Evolutionary conservation across 2,329 filamentous ascomycete genomes (phyloP).

Genomic region (Trichophyton verrucosum): DNA sequence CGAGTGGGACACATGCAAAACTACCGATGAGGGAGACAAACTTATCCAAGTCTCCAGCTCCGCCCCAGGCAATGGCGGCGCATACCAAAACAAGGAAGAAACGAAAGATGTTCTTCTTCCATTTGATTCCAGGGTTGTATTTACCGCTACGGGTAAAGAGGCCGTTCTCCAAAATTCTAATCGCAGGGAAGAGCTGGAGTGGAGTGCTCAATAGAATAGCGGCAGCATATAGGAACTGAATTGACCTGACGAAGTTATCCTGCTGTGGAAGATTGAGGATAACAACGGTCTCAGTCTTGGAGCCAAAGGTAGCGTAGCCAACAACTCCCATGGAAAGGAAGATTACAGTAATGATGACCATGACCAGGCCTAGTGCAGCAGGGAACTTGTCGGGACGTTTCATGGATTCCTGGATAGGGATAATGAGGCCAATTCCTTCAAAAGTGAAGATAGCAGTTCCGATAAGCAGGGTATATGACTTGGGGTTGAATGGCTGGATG

Average conservation of each 20-base stretch:
- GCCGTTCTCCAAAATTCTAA: constrained; percentile 89
- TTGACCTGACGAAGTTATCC: constrained; percentile 83
- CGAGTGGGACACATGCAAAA: constrained; percentile 92
- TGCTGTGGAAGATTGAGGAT: constrained; percentile 94
- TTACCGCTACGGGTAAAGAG: constrained; percentile 90
- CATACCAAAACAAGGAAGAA: constrained; percentile 86
- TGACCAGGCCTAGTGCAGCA: constrained; percentile 72
- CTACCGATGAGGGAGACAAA: constrained; percentile 93
- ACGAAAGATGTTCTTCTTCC: constrained; percentile 96
- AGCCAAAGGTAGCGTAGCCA: constrained; percentile 92
- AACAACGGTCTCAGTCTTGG: constrained; percentile 89
- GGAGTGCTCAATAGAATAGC: constrained; percentile 95
- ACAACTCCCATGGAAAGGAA: constrained; percentile 87
- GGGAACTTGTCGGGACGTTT: constrained; percentile 82
- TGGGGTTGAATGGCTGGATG: constrained; percentile 77
- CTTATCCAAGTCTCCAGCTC: constrained; percentile 87
- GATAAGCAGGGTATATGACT: constrained; percentile 94
- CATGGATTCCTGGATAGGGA: constrained; percentile 98
- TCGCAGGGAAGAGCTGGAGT: constrained; percentile 92
- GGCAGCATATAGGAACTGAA: constrained; percentile 94
- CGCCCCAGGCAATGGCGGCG: constrained; percentile 77
- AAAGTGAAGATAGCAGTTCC: constrained; percentile 99
- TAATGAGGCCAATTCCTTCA: constrained; percentile 92
- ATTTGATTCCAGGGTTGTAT: constrained; percentile 97
- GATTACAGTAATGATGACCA: constrained; percentile 86